Evolutionary conservation across 768 basidiomycete genomes (phyloP).

Genomic region (Guyanaporus albipodus): DNA sequence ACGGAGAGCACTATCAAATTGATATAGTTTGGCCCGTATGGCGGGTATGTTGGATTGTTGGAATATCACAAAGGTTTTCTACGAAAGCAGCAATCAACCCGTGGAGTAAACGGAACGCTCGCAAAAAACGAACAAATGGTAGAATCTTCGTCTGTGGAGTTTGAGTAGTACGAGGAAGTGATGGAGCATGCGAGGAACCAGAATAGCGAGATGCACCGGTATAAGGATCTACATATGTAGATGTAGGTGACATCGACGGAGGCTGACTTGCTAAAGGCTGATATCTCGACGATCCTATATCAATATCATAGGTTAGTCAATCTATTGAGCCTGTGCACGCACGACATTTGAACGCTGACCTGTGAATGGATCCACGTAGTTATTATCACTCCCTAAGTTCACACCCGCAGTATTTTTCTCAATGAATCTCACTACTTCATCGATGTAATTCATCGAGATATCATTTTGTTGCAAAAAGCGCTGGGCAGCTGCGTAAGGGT

Average conservation of each 20-base stretch:
- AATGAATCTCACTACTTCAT: constrained; percentile 90
- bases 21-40: constrained; percentile 73
- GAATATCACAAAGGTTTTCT: constrained; percentile 72
- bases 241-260: constrained; percentile 27
- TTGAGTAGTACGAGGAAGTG: constrained; percentile 32
- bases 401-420: constrained; percentile 86
- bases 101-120: background rate
- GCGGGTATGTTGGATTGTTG: constrained; percentile 78
- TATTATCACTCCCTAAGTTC: constrained; percentile 55
- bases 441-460: constrained; percentile 75
- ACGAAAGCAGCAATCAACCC: constrained; percentile 1
- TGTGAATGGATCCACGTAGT: constrained; percentile 87
- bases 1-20: constrained; percentile 66
- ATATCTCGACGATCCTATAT: constrained; percentile 61
- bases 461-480: constrained; percentile 83
- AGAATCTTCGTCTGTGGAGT: constrained; percentile 39
- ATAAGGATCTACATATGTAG: constrained; percentile 61
- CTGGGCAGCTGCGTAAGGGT: constrained; percentile 86
- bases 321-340: background rate
- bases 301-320: background rate
- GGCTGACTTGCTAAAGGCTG: constrained; percentile 39
- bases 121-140: constrained; percentile 45
- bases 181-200: constrained; percentile 35
- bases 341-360: constrained; percentile 40
- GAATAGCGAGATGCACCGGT: constrained; percentile 67